These are phyloP conservation scores for Cenchrus fungigraminus DNA, from an alignment of 176 grass and related monocot genomes.

Conservation along the genomic window DNA sequence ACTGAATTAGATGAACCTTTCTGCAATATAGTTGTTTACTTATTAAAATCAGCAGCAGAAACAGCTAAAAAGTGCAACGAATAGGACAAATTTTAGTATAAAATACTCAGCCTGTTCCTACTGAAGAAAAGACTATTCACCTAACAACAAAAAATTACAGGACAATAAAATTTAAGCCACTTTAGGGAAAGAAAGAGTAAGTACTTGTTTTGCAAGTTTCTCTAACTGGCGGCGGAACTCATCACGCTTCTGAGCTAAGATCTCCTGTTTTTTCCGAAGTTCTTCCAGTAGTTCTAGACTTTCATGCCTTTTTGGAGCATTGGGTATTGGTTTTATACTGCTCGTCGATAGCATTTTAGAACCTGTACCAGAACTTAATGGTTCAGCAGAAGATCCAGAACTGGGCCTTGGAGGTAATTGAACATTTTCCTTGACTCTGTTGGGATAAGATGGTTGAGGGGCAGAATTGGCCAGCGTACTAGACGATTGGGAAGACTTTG, in stretches of 20 bases:
- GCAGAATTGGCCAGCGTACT: constrained; percentile 12
- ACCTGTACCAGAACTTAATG: constrained; percentile 38
- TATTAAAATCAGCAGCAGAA: constrained; percentile 30
- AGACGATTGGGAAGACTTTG: constrained; percentile 42
- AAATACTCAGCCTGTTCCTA: background rate
- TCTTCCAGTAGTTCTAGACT: constrained; percentile 83
- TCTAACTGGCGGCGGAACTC: constrained; percentile 88
- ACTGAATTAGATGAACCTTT: constrained; percentile 45
- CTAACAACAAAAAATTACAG: constrained; percentile 6
- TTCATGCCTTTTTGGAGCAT: constrained; percentile 75
- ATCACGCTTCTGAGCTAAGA: constrained; percentile 86
- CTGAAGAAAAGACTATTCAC: constrained; percentile 12
- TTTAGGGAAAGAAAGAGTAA: constrained; percentile 25
- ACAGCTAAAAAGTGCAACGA: constrained; percentile 7
- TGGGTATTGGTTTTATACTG: constrained; percentile 46
- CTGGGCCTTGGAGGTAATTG: constrained; percentile 54
- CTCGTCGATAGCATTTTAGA: constrained; percentile 54
- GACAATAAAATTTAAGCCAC: constrained; percentile 15
- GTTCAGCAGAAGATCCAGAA: constrained; percentile 57
- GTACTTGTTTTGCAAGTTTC: constrained; percentile 85
- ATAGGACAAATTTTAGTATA: background rate
- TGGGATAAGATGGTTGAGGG: constrained; percentile 44
- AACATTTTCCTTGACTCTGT: constrained; percentile 62
- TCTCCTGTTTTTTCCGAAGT: constrained; percentile 94
- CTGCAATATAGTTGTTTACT: constrained; percentile 50